These are phyloP conservation scores for Boletellus sp. DNA, from an alignment of 1,284 basidiomycete species.

Conservation along the genomic window DNA sequence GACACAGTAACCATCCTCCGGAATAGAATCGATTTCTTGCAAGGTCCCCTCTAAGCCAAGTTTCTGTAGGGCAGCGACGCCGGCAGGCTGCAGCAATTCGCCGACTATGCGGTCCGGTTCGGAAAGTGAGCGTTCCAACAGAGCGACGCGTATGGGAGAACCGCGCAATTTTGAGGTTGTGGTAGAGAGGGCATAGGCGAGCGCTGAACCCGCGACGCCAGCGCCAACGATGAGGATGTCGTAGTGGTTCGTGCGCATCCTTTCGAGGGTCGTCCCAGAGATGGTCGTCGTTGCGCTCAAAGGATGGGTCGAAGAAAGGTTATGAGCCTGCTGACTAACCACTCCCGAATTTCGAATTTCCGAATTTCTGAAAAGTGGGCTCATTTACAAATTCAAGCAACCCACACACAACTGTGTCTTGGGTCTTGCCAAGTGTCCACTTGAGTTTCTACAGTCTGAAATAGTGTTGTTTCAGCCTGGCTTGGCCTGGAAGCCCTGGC, in stretches of 20 bases:
- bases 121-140: constrained; percentile 85
- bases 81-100: constrained; percentile 94
- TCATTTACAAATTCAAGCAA: background rate
- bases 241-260: constrained; percentile 42
- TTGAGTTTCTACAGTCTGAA: background rate
- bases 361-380: constrained; percentile 13
- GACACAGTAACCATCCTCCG: constrained; percentile 87
- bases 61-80: constrained; percentile 72
- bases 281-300: background rate
- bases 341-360: too few species aligned
- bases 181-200: constrained; percentile 70
- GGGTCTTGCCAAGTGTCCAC: background rate
- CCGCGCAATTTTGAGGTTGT: constrained; percentile 38
- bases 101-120: constrained; percentile 98
- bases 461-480: too few species aligned
- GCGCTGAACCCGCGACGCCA: constrained; percentile 79
- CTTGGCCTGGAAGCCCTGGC: too few species aligned
- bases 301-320: background rate
- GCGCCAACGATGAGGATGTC: constrained; percentile 88
- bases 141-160: constrained; percentile 69
- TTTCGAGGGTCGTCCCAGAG: background rate
- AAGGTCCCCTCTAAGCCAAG: constrained; percentile 78
- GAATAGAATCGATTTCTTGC: constrained; percentile 86
- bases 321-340: constrained; percentile 18
- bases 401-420: too few species aligned